Evolutionary conservation across 2,329 filamentous ascomycete species (phyloP), one percentile per base, ranked within the genome.

Genomic region (Fusarium sp.): DNA sequence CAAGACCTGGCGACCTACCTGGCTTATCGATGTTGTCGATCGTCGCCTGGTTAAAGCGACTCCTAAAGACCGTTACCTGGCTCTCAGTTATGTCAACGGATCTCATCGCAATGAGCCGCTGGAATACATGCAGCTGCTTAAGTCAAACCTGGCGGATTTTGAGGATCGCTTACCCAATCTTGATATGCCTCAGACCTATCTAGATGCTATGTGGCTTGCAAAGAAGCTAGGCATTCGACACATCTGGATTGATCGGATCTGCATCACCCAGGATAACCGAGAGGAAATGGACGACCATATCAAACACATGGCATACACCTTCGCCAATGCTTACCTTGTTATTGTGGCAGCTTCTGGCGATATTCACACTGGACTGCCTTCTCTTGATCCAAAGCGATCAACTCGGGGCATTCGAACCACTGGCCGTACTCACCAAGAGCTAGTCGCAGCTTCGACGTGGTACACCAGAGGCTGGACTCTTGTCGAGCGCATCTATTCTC

Each of bases 61-160:
- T n/a, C 77, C 80, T 4, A 73, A 74, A 12, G 81, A 84, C 48
- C 75, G 81, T 34, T 84, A 84, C 52, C 70, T 83, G 6, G 81
- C 83, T n/a, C 76, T 85, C 25, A 84, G 82, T 75, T 85, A 85
- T 67, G 82, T 84, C 34, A 83, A 81, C 77, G 81, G 80, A 10
- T 69, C 75, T 5, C 77, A 76, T n/a, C 73, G 69, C 27, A 74
- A 72, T 16, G 65, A 72, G 15, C 68, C 76, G 7, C 74, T 78
- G 7, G 69, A 70, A 12, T 72, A 71, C 8, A 70, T 73, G 25
- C 78, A 80, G 67, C 77, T 82, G 27, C 67, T 80, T 34, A 76
- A 75, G 49, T 73, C 76, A 51, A 84, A 82, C 32, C 41, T 83
- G 20, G 78, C 80, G 22, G 77, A 75, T 32, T 79, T 79, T 32